A percentile compares a stretch with the other conserved stretches of the same genome.
These are phyloP conservation scores for Hypoxylon fuscum DNA, from an alignment of 495 filamentous ascomycete genomes.

Conservation along the genomic window DNA sequence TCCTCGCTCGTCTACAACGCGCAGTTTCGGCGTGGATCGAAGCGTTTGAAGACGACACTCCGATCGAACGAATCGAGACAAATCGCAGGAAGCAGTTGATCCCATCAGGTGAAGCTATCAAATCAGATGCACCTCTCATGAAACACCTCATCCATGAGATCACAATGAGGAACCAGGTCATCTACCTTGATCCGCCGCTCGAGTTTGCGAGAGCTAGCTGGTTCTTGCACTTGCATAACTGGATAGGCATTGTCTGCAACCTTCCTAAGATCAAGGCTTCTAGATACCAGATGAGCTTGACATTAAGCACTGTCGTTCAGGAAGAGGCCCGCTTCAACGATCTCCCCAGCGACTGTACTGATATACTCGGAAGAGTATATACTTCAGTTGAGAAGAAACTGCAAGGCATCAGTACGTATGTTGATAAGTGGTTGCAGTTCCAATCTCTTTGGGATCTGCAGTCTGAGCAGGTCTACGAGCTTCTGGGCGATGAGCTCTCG, in stretches of 20 bases:
- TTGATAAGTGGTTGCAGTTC: conserved; percentile 98
- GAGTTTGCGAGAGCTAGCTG: conserved; percentile 93
- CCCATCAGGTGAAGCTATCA: conserved; percentile 45
- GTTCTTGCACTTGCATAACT: conserved; percentile 90
- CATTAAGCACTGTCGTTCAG: conserved; percentile 68
- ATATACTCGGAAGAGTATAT: conserved; percentile 80
- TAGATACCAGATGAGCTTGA: conserved; percentile 84
- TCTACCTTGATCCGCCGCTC: conserved; percentile 91
- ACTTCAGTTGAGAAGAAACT: conserved; percentile 80
- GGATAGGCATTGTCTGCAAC: conserved; percentile 92
- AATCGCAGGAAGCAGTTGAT: conserved; percentile 52
- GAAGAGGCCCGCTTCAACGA: conserved; percentile 82
- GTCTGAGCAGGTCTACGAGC: conserved; percentile 90
- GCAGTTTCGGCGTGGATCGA: conserved; percentile 86
- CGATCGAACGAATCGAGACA: conserved; percentile 54
- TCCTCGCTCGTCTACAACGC: conserved; percentile 78
- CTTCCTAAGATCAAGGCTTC: conserved; percentile 92
- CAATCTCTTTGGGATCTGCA: conserved; percentile 98
- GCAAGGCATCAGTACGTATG: conserved; percentile 77
- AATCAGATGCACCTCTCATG: conserved; percentile 63
- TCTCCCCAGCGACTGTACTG: conserved; percentile 82
- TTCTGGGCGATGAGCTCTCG: conserved; percentile 88
- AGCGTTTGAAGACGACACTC: conserved; percentile 74
- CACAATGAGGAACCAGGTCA: conserved; percentile 94
- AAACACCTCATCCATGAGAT: conserved; percentile 86